A percentile compares a stretch with the other conserved stretches of the same genome.
phyloP scores from a whole-genome alignment of 2,329 filamentous ascomycete genomes.

The Ophiocordyceps australis region DNA sequence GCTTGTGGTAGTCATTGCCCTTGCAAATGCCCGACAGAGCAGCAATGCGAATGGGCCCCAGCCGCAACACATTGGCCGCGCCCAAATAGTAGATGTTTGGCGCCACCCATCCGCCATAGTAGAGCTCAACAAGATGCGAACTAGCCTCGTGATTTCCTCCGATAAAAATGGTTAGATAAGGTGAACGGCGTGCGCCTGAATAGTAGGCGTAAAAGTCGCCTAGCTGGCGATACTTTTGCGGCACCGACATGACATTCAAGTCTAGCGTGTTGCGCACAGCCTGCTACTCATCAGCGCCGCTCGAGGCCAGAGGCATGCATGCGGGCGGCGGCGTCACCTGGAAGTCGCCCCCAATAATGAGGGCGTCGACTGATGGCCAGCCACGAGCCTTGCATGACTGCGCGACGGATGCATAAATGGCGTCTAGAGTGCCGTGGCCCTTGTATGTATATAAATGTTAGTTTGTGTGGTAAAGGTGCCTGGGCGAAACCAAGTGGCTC shows the following conservation, averaged over 20 bases:
- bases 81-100: conserved; percentile 96
- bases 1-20: conserved; percentile 66
- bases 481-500: too few relatives aligned
- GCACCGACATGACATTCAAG: conserved; percentile 76
- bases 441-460: too few relatives aligned
- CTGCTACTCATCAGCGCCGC: too few relatives aligned
- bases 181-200: conserved; percentile 55
- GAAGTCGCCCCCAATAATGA: conserved; percentile 95
- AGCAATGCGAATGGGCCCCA: conserved; percentile 74
- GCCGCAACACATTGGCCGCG: conserved; percentile 70
- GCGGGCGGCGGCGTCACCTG: conserved; percentile 39
- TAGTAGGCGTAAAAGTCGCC: conserved; percentile 95
- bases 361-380: conserved; percentile 69
- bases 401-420: conserved; percentile 70
- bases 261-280: conserved; percentile 79
- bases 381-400: conserved; percentile 49
- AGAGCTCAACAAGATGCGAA: conserved; percentile 78
- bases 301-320: too few relatives aligned
- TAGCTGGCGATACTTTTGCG: conserved; percentile 69
- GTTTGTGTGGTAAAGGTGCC: too few relatives aligned
- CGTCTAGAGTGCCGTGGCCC: conserved; percentile 83
- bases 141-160: conserved; percentile 92
- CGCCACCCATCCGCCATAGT: conserved; percentile 92
- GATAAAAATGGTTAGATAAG: conserved; percentile 82
- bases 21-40: conserved; percentile 94